Evolutionary conservation across 208 protist genomes (phyloP).

Genomic region (Acanthamoeba triangularis): DNA sequence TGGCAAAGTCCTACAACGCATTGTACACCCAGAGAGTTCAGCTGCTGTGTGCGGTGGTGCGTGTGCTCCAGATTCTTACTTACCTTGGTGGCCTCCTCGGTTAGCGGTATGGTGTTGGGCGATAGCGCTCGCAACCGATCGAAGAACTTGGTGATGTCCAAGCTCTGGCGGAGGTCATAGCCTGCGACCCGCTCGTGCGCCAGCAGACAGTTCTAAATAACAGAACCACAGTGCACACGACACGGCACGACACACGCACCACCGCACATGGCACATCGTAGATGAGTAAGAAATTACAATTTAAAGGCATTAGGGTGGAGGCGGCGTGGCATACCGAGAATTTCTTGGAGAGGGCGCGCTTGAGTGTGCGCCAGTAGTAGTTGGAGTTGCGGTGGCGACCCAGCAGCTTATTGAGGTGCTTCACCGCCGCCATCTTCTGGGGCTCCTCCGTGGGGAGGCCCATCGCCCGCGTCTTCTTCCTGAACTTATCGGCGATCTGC

Average conservation of each 20-base stretch:
- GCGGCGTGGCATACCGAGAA: neutral
- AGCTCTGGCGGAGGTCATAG: neutral
- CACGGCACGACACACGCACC: neutral
- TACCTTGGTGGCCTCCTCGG: neutral
- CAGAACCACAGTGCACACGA: neutral
- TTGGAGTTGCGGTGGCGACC: neutral
- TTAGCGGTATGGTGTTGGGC: neutral
- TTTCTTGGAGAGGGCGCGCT: neutral
- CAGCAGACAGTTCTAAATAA: conserved; percentile 5
- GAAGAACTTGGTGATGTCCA: conserved; percentile 8
- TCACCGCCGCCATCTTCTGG: neutral
- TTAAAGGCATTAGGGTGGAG: neutral
- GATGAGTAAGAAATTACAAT: neutral
- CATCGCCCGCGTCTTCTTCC: conserved; percentile 2
- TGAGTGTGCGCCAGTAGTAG: conserved; percentile 1
- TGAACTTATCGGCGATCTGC: conserved; percentile 55
- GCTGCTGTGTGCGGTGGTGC: neutral
- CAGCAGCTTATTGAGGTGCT: conserved; percentile 47
- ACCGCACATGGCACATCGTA: neutral
- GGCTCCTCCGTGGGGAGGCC: conserved; percentile 45
- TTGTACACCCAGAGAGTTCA: neutral
- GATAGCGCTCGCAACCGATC: neutral
- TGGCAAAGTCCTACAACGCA: neutral
- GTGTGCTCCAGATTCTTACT: neutral
- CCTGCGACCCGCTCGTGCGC: neutral